Conservation (phyloP, 345 rosid species). For the Salix koriyanagi region DNA sequence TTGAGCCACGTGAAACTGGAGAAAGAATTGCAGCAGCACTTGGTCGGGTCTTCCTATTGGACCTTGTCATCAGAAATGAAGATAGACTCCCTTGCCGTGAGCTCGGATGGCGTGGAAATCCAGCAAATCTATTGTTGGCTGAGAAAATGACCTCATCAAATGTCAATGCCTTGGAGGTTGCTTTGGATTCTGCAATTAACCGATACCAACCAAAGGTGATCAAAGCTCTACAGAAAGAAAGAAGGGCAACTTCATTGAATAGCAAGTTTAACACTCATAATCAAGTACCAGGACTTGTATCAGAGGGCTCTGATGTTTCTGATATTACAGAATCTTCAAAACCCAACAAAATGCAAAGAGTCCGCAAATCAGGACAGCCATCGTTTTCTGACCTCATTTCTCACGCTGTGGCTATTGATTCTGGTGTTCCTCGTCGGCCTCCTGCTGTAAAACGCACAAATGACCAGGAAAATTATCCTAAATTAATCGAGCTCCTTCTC, state of each 20-base stretch:
- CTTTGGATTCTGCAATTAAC: constrained; percentile 73
- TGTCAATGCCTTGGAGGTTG: constrained; percentile 57
- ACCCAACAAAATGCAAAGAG: constrained; percentile 44
- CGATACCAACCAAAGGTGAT: constrained; percentile 66
- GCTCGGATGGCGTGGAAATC: constrained; percentile 97
- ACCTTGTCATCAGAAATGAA: constrained; percentile 93
- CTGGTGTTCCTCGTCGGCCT: constrained; percentile 95
- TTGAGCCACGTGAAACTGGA: constrained; percentile 61
- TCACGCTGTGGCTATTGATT: constrained; percentile 83
- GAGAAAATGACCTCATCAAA: constrained; percentile 50
- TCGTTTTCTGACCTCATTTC: constrained; percentile 35
- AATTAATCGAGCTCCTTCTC: constrained; percentile 84
- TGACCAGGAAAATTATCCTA: constrained; percentile 87
- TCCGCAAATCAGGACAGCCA: constrained; percentile 50
- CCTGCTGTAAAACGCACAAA: constrained; percentile 95
- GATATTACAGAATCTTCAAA: constrained; percentile 61
- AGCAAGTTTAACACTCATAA: constrained; percentile 47
- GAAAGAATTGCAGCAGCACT: constrained; percentile 81
- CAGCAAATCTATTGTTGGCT: constrained; percentile 80
- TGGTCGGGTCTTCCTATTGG: constrained; percentile 86
- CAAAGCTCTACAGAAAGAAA: constrained; percentile 75
- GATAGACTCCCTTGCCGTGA: constrained; percentile 93
- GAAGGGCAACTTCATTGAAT: constrained; percentile 81
- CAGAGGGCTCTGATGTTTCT: constrained; percentile 64
- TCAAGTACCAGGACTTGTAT: constrained; percentile 35